A percentile compares a stretch with the other conserved stretches of the same genome.
Evolutionary conservation across 2,329 filamentous ascomycete genomes (phyloP).

Genomic region (Ascochyta fabae): DNA sequence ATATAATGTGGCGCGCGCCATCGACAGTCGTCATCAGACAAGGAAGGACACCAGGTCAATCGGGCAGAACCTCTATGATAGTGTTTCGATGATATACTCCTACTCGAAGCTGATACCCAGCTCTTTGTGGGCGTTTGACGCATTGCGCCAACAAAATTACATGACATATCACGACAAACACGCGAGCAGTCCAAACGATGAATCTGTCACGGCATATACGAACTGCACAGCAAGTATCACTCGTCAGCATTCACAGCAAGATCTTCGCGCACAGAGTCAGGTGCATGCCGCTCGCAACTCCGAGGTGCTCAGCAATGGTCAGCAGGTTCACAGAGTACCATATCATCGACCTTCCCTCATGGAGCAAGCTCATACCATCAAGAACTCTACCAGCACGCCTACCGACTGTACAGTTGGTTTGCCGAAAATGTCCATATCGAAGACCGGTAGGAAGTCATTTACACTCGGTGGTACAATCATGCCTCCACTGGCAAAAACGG

Average conservation of each 20-base stretch:
- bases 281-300: slow-evolving; percentile 13
- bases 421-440: slow-evolving; percentile 22
- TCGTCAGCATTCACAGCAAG: slow-evolving; percentile 21
- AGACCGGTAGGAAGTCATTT: slow-evolving; percentile 31
- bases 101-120: slow-evolving; percentile 43
- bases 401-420: slow-evolving; percentile 14
- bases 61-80: slow-evolving; percentile 63
- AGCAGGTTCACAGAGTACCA: slow-evolving; percentile 38
- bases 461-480: slow-evolving; percentile 17
- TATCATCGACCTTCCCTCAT: slow-evolving; percentile 24
- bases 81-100: slow-evolving; percentile 41
- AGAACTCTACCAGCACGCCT: slow-evolving; percentile 1
- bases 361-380: slow-evolving; percentile 12
- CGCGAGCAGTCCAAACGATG: slow-evolving; percentile 18
- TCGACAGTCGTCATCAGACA: slow-evolving; percentile 35
- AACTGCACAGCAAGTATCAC: slow-evolving; percentile 9
- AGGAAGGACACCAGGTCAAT: slow-evolving; percentile 67
- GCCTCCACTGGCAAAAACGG: neutral
- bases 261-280: slow-evolving; percentile 6
- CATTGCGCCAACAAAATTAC: slow-evolving; percentile 21
- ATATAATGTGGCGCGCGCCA: slow-evolving; percentile 19
- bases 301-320: slow-evolving; percentile 32
- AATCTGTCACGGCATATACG: slow-evolving; percentile 10
- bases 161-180: neutral
- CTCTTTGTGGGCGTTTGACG: slow-evolving; percentile 29